These are phyloP conservation scores for Sisymbrium irio DNA, from an alignment of 345 rosid species.

Conservation along the genomic window DNA sequence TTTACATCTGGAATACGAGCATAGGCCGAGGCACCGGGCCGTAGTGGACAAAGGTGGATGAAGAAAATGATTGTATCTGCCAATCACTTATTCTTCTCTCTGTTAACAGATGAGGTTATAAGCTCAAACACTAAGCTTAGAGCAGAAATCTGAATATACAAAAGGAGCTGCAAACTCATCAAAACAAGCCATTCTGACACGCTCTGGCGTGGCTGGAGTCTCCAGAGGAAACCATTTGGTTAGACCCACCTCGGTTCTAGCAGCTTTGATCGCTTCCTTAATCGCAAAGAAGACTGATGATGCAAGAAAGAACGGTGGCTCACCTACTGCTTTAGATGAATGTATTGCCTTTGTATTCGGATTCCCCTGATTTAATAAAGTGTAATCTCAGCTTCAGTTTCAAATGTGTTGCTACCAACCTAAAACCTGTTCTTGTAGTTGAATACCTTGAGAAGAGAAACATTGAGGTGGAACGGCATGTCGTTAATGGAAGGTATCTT, in stretches of 20 bases:
- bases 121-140: constrained; percentile 80
- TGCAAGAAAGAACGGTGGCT: constrained; percentile 94
- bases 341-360: constrained; percentile 80
- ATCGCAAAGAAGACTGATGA: constrained; percentile 76
- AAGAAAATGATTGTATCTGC: too few species aligned
- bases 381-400: too few species aligned
- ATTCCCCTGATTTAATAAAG: too few species aligned
- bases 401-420: background rate
- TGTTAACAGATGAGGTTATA: background rate
- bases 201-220: constrained; percentile 91
- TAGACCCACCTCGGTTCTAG: constrained; percentile 71
- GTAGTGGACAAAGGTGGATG: too few species aligned
- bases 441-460: constrained; percentile 88
- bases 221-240: constrained; percentile 81
- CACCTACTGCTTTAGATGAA: constrained; percentile 94
- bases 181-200: constrained; percentile 90
- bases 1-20: too few species aligned
- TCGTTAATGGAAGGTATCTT: constrained; percentile 89
- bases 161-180: constrained; percentile 70
- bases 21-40: too few species aligned
- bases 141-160: constrained; percentile 43
- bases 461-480: constrained; percentile 66
- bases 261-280: constrained; percentile 67
- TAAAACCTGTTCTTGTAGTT: constrained; percentile 44
- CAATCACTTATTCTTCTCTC: background rate